These are phyloP conservation scores for Phytophthora hybrid DNA, from an alignment of 352 stramenopile genomes.

Conservation along the genomic window DNA sequence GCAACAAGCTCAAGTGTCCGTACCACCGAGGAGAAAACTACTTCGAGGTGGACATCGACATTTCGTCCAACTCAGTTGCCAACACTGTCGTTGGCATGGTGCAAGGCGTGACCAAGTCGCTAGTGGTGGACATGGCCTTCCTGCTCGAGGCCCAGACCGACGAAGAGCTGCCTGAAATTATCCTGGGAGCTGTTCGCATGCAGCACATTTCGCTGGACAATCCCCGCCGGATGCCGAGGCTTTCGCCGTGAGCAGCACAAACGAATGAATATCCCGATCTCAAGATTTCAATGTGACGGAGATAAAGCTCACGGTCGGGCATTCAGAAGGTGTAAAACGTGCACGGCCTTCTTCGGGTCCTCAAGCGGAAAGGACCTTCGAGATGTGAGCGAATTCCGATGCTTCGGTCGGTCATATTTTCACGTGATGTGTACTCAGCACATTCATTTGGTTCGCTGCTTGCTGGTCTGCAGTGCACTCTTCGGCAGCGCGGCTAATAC, in stretches of 20 bases:
- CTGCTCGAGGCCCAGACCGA: conserved; percentile 85
- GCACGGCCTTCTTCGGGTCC: conserved; percentile 5
- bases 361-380: conserved; percentile 16
- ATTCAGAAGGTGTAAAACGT: neutral
- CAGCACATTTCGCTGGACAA: conserved; percentile 88
- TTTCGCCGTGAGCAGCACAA: conserved; percentile 24
- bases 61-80: conserved; percentile 93
- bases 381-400: neutral
- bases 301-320: neutral
- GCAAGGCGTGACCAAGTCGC: conserved; percentile 88
- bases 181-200: conserved; percentile 83
- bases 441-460: conserved; percentile 14
- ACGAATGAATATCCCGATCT: neutral
- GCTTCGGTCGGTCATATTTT: neutral
- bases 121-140: conserved; percentile 92
- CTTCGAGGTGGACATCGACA: conserved; percentile 97
- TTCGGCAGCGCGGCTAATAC: conserved; percentile 31
- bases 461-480: conserved; percentile 13
- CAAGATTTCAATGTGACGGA: conserved; percentile 4
- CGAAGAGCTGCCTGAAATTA: conserved; percentile 87
- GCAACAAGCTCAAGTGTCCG: conserved; percentile 96
- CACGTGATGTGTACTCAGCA: neutral
- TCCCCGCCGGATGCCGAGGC: conserved; percentile 61
- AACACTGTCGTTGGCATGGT: conserved; percentile 91
- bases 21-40: conserved; percentile 92